Conservation (phyloP, 2,329 filamentous ascomycete genomes). For the Ophiostoma piceae region DNA sequence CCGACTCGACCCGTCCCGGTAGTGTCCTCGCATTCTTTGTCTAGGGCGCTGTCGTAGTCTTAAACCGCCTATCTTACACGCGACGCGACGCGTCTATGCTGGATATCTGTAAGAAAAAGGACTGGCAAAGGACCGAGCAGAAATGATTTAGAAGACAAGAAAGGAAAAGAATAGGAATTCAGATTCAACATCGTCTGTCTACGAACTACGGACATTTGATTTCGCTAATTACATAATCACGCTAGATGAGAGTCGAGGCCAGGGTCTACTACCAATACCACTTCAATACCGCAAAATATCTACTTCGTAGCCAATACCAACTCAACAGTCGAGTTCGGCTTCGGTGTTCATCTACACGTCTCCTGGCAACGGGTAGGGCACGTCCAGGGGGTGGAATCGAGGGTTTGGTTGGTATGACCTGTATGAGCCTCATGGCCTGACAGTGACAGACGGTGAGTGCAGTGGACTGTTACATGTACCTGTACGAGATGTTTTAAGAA, state of each 20-base stretch:
- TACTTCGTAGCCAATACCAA: neutral
- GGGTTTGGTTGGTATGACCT: conserved; percentile 5
- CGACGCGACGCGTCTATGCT: conserved; percentile 10
- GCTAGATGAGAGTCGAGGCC: too few species aligned
- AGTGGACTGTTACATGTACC: neutral
- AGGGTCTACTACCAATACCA: too few species aligned
- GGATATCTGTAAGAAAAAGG: neutral
- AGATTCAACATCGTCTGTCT: too few species aligned
- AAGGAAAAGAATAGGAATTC: too few species aligned
- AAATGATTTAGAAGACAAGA: neutral
- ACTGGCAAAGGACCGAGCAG: neutral
- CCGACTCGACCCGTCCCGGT: neutral
- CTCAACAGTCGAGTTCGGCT: neutral
- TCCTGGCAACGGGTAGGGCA: conserved; percentile 18
- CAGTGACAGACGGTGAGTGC: neutral
- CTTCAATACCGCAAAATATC: too few species aligned
- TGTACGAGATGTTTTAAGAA: neutral
- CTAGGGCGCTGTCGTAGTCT: neutral
- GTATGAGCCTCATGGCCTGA: conserved; percentile 7
- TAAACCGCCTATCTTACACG: neutral
- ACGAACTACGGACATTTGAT: too few species aligned
- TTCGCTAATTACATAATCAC: too few species aligned
- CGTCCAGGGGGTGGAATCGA: conserved; percentile 23
- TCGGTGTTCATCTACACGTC: conserved; percentile 2
- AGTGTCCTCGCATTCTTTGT: conserved; percentile 12